phyloP scores from a whole-genome alignment of 2,329 filamentous ascomycete genomes.

The Coniochaeta prunicola region DNA sequence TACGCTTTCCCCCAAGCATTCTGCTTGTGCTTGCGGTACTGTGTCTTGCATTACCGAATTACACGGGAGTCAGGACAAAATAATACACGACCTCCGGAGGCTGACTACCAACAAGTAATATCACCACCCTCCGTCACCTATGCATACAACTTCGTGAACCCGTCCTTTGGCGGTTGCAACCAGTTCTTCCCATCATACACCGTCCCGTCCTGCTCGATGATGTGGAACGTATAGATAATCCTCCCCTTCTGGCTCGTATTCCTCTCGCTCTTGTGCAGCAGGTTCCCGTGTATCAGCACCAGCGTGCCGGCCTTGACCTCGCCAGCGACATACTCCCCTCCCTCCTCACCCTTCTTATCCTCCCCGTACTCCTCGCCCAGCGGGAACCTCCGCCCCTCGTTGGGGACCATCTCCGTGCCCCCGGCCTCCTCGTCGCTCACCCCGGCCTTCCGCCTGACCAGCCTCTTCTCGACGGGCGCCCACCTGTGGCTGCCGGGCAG shows the following conservation, averaged over 20 bases:
- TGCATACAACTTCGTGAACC: conserved; percentile 64
- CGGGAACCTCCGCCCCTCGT: conserved; percentile 60
- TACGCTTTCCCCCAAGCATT: background rate
- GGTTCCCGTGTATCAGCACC: conserved; percentile 91
- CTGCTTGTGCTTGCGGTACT: background rate
- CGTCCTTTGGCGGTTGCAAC: conserved; percentile 76
- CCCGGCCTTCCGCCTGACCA: conserved; percentile 57
- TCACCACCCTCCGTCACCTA: conserved; percentile 15
- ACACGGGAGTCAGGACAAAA: too few relatives aligned
- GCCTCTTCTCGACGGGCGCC: conserved; percentile 62
- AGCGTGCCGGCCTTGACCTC: conserved; percentile 88
- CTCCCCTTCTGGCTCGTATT: conserved; percentile 80
- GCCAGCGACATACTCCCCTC: conserved; percentile 61
- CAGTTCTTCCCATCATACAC: conserved; percentile 85
- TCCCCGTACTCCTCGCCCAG: conserved; percentile 39
- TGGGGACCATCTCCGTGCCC: conserved; percentile 66
- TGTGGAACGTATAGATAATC: conserved; percentile 96
- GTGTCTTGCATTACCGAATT: too few relatives aligned
- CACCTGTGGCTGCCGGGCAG: conserved; percentile 70
- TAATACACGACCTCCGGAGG: too few relatives aligned
- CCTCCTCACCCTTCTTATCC: conserved; percentile 28
- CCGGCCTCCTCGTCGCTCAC: conserved; percentile 17
- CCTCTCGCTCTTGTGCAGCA: conserved; percentile 92
- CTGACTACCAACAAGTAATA: too few relatives aligned
- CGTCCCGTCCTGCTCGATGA: conserved; percentile 70